Percentiles rank a stretch among this genome's conserved stretches.
Evolutionary conservation across 2,329 filamentous ascomycete genomes (phyloP).

Genomic region (Penicillium sp.): DNA sequence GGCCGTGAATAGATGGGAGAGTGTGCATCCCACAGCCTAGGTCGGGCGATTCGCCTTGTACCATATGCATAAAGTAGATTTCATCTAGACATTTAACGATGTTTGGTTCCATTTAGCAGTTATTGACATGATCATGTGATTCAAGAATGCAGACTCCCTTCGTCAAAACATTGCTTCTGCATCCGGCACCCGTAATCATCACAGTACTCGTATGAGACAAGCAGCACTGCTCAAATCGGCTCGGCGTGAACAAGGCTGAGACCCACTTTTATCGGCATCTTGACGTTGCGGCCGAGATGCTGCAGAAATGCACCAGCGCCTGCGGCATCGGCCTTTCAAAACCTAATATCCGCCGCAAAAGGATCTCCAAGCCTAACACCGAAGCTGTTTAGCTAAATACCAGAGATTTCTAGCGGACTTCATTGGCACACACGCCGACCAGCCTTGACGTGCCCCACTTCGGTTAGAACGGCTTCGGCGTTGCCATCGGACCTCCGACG

Average conservation of each 20-base stretch:
- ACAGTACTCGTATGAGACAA: too few relatives aligned
- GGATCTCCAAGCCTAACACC: too few relatives aligned
- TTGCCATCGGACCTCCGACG: slow-evolving; percentile 20
- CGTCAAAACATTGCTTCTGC: background rate
- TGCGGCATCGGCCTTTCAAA: background rate
- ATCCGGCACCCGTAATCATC: background rate
- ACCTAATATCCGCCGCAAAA: too few relatives aligned
- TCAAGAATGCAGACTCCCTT: background rate
- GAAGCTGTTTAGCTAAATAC: too few relatives aligned
- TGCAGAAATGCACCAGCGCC: too few relatives aligned
- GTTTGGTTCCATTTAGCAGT: background rate
- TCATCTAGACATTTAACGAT: background rate
- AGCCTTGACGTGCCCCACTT: background rate
- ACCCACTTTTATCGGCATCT: background rate
- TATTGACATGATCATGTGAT: background rate
- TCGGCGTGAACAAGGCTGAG: background rate
- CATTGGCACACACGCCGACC: background rate
- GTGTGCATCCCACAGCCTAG: slow-evolving; percentile 21
- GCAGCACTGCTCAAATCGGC: background rate
- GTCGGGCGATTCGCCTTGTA: background rate
- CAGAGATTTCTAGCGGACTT: too few relatives aligned
- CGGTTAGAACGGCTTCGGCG: slow-evolving; percentile 33
- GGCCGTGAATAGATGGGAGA: slow-evolving; percentile 48
- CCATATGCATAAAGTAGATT: slow-evolving; percentile 7
- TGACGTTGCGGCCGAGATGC: background rate